phyloP scores from a whole-genome alignment of 177 flowering plant species.

The Vitis hybrid region DNA sequence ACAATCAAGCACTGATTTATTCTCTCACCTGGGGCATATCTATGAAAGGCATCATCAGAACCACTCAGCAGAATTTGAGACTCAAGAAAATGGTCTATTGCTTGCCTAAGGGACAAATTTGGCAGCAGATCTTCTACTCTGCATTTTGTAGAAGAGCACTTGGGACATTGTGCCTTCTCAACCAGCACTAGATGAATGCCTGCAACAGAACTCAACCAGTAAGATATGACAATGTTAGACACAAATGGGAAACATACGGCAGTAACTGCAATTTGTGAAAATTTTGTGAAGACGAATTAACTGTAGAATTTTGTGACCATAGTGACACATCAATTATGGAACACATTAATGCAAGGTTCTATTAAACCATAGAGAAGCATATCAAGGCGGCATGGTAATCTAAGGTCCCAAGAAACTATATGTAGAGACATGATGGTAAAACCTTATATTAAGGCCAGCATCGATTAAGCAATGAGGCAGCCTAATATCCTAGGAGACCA shows the following conservation, averaged over 20 bases:
- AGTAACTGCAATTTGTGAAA: background rate
- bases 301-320: no score
- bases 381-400: no score
- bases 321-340: no score
- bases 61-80: constrained; percentile 44
- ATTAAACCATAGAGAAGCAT: no score
- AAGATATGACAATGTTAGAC: background rate
- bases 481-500: no score
- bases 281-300: background rate
- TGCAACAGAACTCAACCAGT: constrained; percentile 22
- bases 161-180: constrained; percentile 63
- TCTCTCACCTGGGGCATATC: constrained; percentile 63
- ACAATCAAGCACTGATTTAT: background rate
- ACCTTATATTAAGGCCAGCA: no score
- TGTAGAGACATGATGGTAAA: no score
- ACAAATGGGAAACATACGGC: background rate
- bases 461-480: no score
- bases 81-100: constrained; percentile 64
- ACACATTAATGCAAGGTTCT: no score
- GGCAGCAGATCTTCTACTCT: constrained; percentile 61
- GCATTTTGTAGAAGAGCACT: constrained; percentile 59
- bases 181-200: constrained; percentile 52
- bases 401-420: no score
- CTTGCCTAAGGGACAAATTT: constrained; percentile 68
- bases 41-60: constrained; percentile 39